These are phyloP conservation scores for Pseudogymnoascus sp. DNA, from an alignment of 2,329 filamentous ascomycete species.

Conservation along the genomic window DNA sequence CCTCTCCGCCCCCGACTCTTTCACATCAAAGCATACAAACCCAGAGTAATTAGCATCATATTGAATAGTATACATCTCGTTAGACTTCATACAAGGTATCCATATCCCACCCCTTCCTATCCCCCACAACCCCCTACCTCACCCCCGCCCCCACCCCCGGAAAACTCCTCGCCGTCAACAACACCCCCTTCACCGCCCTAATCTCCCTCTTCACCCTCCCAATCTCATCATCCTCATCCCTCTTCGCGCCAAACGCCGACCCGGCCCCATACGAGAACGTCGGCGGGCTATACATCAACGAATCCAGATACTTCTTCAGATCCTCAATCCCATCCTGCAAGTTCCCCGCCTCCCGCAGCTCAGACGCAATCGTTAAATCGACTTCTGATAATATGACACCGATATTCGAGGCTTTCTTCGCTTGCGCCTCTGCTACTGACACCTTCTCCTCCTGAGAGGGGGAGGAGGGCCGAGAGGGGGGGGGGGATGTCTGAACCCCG, in stretches of 20 bases:
- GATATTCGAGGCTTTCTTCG: conserved; percentile 29
- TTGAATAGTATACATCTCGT: too few relatives aligned
- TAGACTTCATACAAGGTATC: too few relatives aligned
- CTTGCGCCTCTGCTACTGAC: conserved; percentile 29
- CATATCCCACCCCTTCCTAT: neutral
- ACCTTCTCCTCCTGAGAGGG: conserved; percentile 18
- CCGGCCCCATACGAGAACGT: conserved; percentile 16
- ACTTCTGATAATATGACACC: conserved; percentile 40
- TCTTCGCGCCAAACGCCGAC: conserved; percentile 33
- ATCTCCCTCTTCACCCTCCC: conserved; percentile 67
- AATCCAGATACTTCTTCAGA: conserved; percentile 58
- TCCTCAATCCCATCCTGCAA: conserved; percentile 32
- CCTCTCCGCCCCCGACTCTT: too few relatives aligned
- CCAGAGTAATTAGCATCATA: too few relatives aligned
- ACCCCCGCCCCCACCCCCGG: conserved; percentile 30
- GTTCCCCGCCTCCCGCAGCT: conserved; percentile 18
- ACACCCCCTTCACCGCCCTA: conserved; percentile 66
- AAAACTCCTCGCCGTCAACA: conserved; percentile 68
- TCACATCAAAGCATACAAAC: too few relatives aligned
- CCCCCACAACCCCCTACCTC: too few relatives aligned
- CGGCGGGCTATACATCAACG: conserved; percentile 40
- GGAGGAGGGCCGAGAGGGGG: conserved; percentile 31
- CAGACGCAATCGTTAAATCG: conserved; percentile 36
- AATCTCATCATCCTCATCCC: conserved; percentile 60
- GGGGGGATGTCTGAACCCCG: conserved; percentile 64